Evolutionary conservation across 257 asterid genomes (phyloP).

Genomic region (Rubia yunnanensis): DNA sequence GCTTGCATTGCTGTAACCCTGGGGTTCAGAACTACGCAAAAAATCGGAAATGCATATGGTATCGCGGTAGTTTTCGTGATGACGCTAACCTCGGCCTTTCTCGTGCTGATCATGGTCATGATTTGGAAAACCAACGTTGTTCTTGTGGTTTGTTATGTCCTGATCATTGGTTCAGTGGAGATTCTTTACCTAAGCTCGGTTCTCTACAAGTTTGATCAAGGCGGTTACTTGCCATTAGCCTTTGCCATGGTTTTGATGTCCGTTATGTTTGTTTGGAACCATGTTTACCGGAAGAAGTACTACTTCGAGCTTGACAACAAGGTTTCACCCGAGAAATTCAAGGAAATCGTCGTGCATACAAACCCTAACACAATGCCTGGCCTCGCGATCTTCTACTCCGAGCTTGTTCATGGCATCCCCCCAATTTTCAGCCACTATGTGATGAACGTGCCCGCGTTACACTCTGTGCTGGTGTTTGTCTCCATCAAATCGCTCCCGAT

Average conservation of each 20-base stretch:
- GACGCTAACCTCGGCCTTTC: slow-evolving; percentile 39
- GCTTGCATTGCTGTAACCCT: slow-evolving; percentile 41
- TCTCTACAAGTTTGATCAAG: slow-evolving; percentile 42
- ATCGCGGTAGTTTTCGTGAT: slow-evolving; percentile 55
- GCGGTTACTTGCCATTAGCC: slow-evolving; percentile 46
- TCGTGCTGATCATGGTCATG: slow-evolving; percentile 45
- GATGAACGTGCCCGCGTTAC: slow-evolving; percentile 41
- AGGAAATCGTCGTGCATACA: slow-evolving; percentile 14
- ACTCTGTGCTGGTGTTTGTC: slow-evolving; percentile 40
- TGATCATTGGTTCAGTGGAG: slow-evolving; percentile 32
- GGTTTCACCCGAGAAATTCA: slow-evolving; percentile 28
- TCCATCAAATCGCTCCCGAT: slow-evolving; percentile 46
- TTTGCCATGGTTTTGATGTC: slow-evolving; percentile 35
- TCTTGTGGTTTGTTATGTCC: slow-evolving; percentile 21
- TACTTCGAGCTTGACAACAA: slow-evolving; percentile 43
- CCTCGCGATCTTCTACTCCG: slow-evolving; percentile 50
- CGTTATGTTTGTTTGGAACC: slow-evolving; percentile 44
- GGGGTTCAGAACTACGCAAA: slow-evolving; percentile 29
- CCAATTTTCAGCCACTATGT: slow-evolving; percentile 55
- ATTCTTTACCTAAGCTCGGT: slow-evolving; percentile 37
- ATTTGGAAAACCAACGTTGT: slow-evolving; percentile 53
- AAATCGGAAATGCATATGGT: slow-evolving; percentile 60
- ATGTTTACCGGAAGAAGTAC: slow-evolving; percentile 36
- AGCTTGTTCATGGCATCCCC: slow-evolving; percentile 59
- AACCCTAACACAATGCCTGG: slow-evolving; percentile 31